phyloP scores from a whole-genome alignment of 257 asterid species.

The Solanum habrochaites region DNA sequence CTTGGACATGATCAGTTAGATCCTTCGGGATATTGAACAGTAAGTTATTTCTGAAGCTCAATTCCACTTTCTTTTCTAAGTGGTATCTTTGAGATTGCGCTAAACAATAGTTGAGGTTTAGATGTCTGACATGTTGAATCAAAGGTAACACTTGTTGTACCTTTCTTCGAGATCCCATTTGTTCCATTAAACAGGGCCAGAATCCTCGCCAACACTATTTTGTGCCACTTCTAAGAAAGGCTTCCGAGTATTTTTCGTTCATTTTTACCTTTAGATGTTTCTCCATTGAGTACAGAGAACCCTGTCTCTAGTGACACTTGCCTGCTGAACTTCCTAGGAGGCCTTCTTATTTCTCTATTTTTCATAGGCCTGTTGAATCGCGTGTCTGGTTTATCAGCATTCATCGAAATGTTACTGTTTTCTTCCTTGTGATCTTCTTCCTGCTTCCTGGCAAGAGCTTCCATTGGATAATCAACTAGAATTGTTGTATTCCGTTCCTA shows the following conservation, averaged over 20 bases:
- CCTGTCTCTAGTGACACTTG: slow-evolving; percentile 88
- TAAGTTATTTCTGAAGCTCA: slow-evolving; percentile 18
- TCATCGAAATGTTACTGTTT: background rate
- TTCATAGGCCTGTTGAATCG: slow-evolving; percentile 7
- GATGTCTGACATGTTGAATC: slow-evolving; percentile 51
- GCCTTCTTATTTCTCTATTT: slow-evolving; percentile 22
- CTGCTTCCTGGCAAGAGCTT: slow-evolving; percentile 40
- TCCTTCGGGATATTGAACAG: too few relatives aligned
- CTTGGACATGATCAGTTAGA: slow-evolving; percentile 20
- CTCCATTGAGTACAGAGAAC: slow-evolving; percentile 52
- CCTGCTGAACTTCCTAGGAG: slow-evolving; percentile 32
- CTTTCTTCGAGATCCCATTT: too few relatives aligned
- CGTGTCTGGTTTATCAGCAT: slow-evolving; percentile 11
- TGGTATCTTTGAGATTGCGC: slow-evolving; percentile 48
- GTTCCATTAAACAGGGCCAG: slow-evolving; percentile 20
- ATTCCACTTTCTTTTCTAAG: slow-evolving; percentile 39
- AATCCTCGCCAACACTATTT: slow-evolving; percentile 65
- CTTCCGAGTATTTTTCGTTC: slow-evolving; percentile 29
- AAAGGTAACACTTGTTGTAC: too few relatives aligned
- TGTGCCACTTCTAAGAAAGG: too few relatives aligned
- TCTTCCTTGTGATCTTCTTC: slow-evolving; percentile 16
- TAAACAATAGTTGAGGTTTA: slow-evolving; percentile 39
- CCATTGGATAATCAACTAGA: slow-evolving; percentile 65
- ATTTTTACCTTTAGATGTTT: slow-evolving; percentile 11
- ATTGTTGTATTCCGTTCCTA: slow-evolving; percentile 25